Base-by-base conservation (phyloP, 2,329 filamentous ascomycete genomes). In the Aspergillus alliaceus region DNA sequence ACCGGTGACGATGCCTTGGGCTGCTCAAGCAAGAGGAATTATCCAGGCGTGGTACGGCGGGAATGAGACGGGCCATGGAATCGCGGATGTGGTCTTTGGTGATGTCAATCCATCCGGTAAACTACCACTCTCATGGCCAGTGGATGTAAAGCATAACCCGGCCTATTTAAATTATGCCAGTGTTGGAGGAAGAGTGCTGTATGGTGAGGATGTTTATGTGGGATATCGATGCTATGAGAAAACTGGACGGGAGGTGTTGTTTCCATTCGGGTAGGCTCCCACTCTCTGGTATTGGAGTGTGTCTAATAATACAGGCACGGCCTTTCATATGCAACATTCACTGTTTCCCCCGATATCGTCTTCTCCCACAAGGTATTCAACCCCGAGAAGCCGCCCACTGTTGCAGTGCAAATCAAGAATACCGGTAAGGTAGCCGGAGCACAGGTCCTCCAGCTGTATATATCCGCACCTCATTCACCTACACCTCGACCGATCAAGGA, bases 11-110 rank as follows among this genome's bases (percentile, higher is more conserved):
- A 78, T 81, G 69, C 78, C 77, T 0, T 78, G 79, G 72, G 69
- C 65, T 5, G 66, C 73, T n/a, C 67, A 72, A 32, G 73, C 75
- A 1, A 74, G 73, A 4, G 83, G 84, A 2, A 77, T 92, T 1
- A 69, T 91, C 1, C 88, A 92, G 67, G 89, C 89, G 2, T 93
- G 90, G 89, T 93, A 91, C 65, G 88, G 89, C 57, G 90, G 90
- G 14, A 90, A 93, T 65, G 90, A 93, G 76, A 89, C 87, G 1
- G 90, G 90, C 6, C 90, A 92, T 68, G 87, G 86, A n/a, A 87
- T 93, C 62, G 89, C 88, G 0, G 89, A 93, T 64, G 81, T 92
- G 3, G 76, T 93, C 1, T 89, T 90, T 57, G 90, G 89, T 39
- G 82, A 86, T 54, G 80, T 84, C 34, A 91, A 88, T 66, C 90